Base-by-base conservation (phyloP, 2,329 filamentous ascomycete species). In the Botryotinia narcissicola region DNA sequence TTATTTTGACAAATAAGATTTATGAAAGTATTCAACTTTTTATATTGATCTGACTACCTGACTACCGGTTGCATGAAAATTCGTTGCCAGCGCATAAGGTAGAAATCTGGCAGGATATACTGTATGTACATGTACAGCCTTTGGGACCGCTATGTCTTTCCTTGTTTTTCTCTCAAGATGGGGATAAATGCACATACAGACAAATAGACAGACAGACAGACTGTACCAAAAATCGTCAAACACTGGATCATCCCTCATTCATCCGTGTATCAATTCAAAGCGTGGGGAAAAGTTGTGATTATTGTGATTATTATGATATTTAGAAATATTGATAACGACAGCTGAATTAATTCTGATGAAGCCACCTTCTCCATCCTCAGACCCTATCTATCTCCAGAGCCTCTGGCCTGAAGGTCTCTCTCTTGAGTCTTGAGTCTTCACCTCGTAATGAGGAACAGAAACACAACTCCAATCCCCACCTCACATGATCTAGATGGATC, bases 21-120 rank as follows among this genome's bases (percentile, higher is more conserved):
- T 25, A 42, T 54, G 35, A 44, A 63, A 71, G 25, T 64, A 57
- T 66, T 66, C 70, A 62, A n/a, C 25, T 42, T 59, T 35, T 40
- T 64, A 37, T 51, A 40, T 66, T 67, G n/a, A 72, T 67, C 70
- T 57, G 37, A 35, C 61, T 67, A 22, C 22, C 51, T 61, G 25
- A 16, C 51, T 29, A 57, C n/a, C 51, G n/a, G n/a, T 72, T 67
- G 70, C 71, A 73, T 70, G 35, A 37, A 37, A 22, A 44, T 35
- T 57, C 20, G 46, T 44, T 72, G 70, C 70, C 70, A 72, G 61
- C 70, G 70, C 70, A 72, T 72, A 72, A 48, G 60, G 42, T 29
- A 42, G 64, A n/a, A 48, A 61, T 62, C 4, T 68, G 66, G 57
- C 16, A 60, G 44, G 46, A 51, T 44, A 32, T 35, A 64, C 60